Percentiles rank a stretch among this genome's conserved stretches.
These are phyloP conservation scores for Aspergillus chevalieri DNA, from an alignment of 2,329 filamentous ascomycete genomes.

Conservation along the genomic window DNA sequence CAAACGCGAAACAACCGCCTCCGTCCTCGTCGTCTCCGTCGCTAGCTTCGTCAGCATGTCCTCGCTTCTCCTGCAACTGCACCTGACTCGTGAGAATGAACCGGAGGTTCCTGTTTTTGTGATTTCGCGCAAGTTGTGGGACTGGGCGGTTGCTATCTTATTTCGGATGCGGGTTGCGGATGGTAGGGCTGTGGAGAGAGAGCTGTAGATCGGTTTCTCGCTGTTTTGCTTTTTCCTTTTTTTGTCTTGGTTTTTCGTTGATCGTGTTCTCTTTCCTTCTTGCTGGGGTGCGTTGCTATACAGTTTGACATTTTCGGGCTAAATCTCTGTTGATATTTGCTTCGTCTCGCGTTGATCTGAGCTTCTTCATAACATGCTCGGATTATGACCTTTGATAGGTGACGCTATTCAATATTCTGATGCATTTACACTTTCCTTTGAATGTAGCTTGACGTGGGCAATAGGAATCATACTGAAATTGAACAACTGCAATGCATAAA, in stretches of 20 bases:
- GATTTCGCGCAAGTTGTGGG: constrained; percentile 40
- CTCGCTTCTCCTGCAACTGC: constrained; percentile 60
- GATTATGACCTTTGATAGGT: too few relatives aligned
- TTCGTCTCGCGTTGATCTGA: too few relatives aligned
- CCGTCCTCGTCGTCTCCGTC: constrained; percentile 70
- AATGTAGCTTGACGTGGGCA: too few relatives aligned
- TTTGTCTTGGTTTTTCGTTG: not conserved
- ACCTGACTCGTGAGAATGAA: constrained; percentile 57
- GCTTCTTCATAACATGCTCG: too few relatives aligned
- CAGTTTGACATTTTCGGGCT: not conserved
- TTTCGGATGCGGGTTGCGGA: constrained; percentile 30
- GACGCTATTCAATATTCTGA: too few relatives aligned
- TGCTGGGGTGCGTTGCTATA: not conserved
- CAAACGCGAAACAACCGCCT: constrained; percentile 69
- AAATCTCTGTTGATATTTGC: too few relatives aligned
- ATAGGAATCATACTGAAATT: too few relatives aligned
- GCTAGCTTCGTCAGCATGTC: constrained; percentile 72
- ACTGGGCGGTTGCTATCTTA: constrained; percentile 30
- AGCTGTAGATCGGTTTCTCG: not conserved
- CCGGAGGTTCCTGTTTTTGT: constrained; percentile 54
- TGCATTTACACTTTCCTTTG: too few relatives aligned
- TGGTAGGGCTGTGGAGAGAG: constrained; percentile 9
- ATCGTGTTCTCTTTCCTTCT: not conserved
- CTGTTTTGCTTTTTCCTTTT: not conserved
- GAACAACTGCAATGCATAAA: too few relatives aligned